Conservation (phyloP, 2,329 filamentous ascomycete genomes). For the Phialophora verrucosa region DNA sequence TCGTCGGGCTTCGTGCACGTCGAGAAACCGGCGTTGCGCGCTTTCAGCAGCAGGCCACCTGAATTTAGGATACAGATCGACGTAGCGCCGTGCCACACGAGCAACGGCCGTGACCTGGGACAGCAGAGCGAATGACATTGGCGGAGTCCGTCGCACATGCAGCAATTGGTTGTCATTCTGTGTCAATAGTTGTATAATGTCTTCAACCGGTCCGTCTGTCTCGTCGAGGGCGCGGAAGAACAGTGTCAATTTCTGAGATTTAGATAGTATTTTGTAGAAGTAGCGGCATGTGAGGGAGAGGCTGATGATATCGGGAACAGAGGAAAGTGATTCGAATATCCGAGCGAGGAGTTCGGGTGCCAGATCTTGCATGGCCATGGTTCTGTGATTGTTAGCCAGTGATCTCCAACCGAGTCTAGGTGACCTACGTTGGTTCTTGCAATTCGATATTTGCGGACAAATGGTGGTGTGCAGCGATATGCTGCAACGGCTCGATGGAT, state of each 20-base stretch:
- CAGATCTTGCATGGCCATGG: constrained; percentile 61
- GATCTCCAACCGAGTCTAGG: neutral
- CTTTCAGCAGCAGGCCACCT: constrained; percentile 65
- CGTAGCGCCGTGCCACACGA: constrained; percentile 62
- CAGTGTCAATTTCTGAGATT: constrained; percentile 61
- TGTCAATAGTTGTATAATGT: constrained; percentile 65
- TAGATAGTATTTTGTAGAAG: constrained; percentile 59
- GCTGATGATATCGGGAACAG: constrained; percentile 60
- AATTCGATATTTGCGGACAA: neutral
- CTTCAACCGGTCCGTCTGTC: constrained; percentile 64
- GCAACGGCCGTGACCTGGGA: constrained; percentile 62
- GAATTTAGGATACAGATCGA: constrained; percentile 66
- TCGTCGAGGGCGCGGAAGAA: constrained; percentile 59
- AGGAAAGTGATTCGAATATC: constrained; percentile 60
- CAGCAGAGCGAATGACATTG: constrained; percentile 61
- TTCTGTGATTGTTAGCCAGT: constrained; percentile 8
- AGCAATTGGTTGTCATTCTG: constrained; percentile 65
- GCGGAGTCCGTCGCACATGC: constrained; percentile 59
- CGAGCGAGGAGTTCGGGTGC: constrained; percentile 65
- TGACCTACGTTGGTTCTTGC: neutral
- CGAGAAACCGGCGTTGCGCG: constrained; percentile 61
- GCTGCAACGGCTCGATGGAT: constrained; percentile 40
- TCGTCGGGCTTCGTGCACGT: constrained; percentile 55
- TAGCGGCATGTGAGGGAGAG: constrained; percentile 62
- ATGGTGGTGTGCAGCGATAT: constrained; percentile 21